Conservation (phyloP, 2,329 filamentous ascomycete genomes). For the Colletotrichum limetticola region DNA sequence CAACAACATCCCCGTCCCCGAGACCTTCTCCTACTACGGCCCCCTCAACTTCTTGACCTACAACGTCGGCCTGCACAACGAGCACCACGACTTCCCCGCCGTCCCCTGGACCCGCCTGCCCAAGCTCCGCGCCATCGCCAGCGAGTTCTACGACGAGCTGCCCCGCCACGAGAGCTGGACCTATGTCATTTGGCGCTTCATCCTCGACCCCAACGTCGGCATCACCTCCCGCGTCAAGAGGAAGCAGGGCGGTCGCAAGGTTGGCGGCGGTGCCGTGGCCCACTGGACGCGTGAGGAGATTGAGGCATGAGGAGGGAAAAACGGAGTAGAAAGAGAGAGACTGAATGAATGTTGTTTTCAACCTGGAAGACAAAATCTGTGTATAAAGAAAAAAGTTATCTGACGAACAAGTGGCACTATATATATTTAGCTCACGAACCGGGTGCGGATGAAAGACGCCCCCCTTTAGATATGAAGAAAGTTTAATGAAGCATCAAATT, state of each 20-base stretch:
- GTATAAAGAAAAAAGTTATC: not conserved
- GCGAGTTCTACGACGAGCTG: constrained; percentile 91
- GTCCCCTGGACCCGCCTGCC: constrained; percentile 93
- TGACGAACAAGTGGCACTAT: not conserved
- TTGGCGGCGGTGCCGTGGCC: constrained; percentile 56
- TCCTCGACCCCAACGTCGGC: constrained; percentile 88
- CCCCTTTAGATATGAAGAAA: not conserved
- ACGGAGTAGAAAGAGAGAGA: not conserved
- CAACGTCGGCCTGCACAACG: constrained; percentile 97
- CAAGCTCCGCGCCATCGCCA: constrained; percentile 80
- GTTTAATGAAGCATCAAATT: not conserved
- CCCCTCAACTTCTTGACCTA: constrained; percentile 92
- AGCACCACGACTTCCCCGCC: constrained; percentile 98
- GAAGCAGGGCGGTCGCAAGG: constrained; percentile 76
- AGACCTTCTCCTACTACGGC: constrained; percentile 98
- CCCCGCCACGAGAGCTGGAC: constrained; percentile 92
- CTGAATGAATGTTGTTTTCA: not conserved
- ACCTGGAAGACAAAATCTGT: not conserved
- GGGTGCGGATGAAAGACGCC: not conserved
- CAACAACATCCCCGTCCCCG: constrained; percentile 77
- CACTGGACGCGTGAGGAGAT: constrained; percentile 77
- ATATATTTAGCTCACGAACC: not conserved
- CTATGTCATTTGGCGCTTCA: constrained; percentile 94
- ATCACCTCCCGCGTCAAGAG: constrained; percentile 94
- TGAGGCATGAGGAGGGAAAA: constrained; percentile 60